These are phyloP conservation scores for Saprolegnia parasitica DNA, from an alignment of 352 stramenopile genomes.

Conservation along the genomic window DNA sequence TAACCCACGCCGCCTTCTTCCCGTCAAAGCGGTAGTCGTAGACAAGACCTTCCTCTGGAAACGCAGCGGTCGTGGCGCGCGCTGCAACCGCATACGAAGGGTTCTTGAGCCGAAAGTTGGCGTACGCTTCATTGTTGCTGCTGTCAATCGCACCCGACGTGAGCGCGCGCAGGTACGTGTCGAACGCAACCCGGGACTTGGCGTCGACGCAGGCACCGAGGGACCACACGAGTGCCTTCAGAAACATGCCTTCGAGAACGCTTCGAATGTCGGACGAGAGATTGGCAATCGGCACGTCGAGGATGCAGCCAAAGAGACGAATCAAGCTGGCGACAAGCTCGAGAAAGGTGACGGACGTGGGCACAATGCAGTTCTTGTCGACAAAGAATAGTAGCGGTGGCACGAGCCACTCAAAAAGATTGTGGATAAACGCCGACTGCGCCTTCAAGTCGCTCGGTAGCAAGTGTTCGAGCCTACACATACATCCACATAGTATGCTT, in stretches of 20 bases:
- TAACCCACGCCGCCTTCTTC: slow-evolving; percentile 75
- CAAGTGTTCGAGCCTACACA: slow-evolving; percentile 20
- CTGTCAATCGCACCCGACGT: slow-evolving; percentile 40
- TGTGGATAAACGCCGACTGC: slow-evolving; percentile 49
- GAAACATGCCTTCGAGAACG: slow-evolving; percentile 80
- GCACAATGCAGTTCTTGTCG: slow-evolving; percentile 81
- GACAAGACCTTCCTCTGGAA: slow-evolving; percentile 68
- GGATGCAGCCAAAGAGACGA: slow-evolving; percentile 73
- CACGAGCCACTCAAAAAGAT: slow-evolving; percentile 88
- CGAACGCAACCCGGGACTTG: slow-evolving; percentile 75
- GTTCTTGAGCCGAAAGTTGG: slow-evolving; percentile 85
- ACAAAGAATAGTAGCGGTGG: slow-evolving; percentile 90
- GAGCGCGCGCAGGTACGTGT: slow-evolving; percentile 77
- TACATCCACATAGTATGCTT: background rate
- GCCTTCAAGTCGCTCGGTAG: slow-evolving; percentile 38
- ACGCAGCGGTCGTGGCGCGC: slow-evolving; percentile 36
- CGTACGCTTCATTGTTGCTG: slow-evolving; percentile 40
- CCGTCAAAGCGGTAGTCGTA: slow-evolving; percentile 91
- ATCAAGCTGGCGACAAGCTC: slow-evolving; percentile 86
- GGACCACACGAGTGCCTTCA: slow-evolving; percentile 87
- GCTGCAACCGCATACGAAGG: slow-evolving; percentile 51
- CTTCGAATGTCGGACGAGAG: slow-evolving; percentile 61
- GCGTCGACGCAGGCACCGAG: slow-evolving; percentile 89
- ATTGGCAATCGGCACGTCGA: slow-evolving; percentile 48
- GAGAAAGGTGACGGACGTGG: slow-evolving; percentile 83